A percentile compares a stretch with the other conserved stretches of the same genome.
Evolutionary conservation across 2,329 filamentous ascomycete genomes (phyloP).

Genomic region (Diaporthe nobilis): DNA sequence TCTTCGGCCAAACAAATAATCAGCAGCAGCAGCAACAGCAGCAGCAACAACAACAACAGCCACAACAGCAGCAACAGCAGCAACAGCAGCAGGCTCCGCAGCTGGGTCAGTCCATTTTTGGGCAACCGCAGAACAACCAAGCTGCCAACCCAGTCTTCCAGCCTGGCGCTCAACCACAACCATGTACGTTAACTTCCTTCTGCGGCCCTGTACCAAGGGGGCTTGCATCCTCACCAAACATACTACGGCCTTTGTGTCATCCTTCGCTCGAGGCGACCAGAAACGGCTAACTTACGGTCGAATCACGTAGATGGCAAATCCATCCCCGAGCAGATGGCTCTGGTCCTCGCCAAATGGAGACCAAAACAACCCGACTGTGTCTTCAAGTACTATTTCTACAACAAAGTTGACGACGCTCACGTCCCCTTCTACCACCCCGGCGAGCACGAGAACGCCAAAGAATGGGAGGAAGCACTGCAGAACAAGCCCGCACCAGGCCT

Average conservation of each 20-base stretch:
- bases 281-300: constrained; percentile 17
- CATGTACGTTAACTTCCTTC: constrained; percentile 14
- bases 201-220: background rate
- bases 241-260: background rate
- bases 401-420: constrained; percentile 80
- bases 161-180: constrained; percentile 50
- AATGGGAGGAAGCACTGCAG: constrained; percentile 87
- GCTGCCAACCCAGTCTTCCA: constrained; percentile 67
- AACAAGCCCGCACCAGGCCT: constrained; percentile 83
- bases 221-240: background rate
- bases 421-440: constrained; percentile 83
- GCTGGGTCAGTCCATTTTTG: constrained; percentile 44
- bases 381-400: constrained; percentile 91
- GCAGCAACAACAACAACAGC: constrained; percentile 43
- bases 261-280: background rate
- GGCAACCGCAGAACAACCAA: constrained; percentile 45
- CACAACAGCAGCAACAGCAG: constrained; percentile 53
- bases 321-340: constrained; percentile 80
- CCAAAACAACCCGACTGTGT: constrained; percentile 76
- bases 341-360: constrained; percentile 82
- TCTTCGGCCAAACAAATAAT: constrained; percentile 58
- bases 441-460: constrained; percentile 78
- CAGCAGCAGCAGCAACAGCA: constrained; percentile 58
- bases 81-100: constrained; percentile 54
- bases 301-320: constrained; percentile 74